Conservation (phyloP, 805 yeast genomes). For the Saccharomycopsis sp. region DNA sequence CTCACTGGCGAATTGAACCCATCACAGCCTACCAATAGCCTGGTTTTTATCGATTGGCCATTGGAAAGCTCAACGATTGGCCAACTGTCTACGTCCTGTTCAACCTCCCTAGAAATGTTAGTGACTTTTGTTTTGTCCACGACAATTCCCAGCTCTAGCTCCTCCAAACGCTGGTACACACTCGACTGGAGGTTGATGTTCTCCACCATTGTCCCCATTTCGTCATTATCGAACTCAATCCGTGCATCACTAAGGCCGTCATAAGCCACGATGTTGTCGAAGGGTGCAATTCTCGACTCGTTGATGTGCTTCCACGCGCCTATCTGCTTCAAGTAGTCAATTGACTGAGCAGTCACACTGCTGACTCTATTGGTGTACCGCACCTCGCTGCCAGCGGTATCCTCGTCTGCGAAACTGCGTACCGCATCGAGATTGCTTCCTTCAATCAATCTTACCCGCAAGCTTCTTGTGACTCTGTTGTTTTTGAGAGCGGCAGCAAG, state of each 20-base stretch:
- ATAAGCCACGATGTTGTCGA: conserved; percentile 77
- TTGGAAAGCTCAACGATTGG: conserved; percentile 63
- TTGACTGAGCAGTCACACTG: conserved; percentile 77
- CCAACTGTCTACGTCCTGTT: conserved; percentile 49
- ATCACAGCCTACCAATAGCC: conserved; percentile 90
- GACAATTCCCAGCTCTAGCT: conserved; percentile 34
- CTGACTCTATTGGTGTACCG: conserved; percentile 73
- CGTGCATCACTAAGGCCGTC: conserved; percentile 72
- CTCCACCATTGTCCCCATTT: conserved; percentile 82
- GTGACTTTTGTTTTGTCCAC: conserved; percentile 64
- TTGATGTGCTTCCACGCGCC: conserved; percentile 72
- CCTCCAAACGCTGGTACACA: conserved; percentile 46
- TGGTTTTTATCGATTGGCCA: conserved; percentile 57
- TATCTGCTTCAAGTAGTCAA: conserved; percentile 53
- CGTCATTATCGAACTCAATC: conserved; percentile 62
- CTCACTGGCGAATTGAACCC: conserved; percentile 94
- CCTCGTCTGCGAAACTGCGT: conserved; percentile 39
- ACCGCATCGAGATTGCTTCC: conserved; percentile 53
- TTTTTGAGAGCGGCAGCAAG: conserved; percentile 73
- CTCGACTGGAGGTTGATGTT: conserved; percentile 78
- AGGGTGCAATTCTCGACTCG: conserved; percentile 67
- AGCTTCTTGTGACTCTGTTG: conserved; percentile 52
- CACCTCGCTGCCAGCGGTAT: conserved; percentile 33
- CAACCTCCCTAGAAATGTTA: conserved; percentile 34
- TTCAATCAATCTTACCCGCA: conserved; percentile 68